Percentiles rank a stretch among this genome's conserved stretches.
phyloP scores from a whole-genome alignment of 768 basidiomycete genomes.

The Terana coerulea region DNA sequence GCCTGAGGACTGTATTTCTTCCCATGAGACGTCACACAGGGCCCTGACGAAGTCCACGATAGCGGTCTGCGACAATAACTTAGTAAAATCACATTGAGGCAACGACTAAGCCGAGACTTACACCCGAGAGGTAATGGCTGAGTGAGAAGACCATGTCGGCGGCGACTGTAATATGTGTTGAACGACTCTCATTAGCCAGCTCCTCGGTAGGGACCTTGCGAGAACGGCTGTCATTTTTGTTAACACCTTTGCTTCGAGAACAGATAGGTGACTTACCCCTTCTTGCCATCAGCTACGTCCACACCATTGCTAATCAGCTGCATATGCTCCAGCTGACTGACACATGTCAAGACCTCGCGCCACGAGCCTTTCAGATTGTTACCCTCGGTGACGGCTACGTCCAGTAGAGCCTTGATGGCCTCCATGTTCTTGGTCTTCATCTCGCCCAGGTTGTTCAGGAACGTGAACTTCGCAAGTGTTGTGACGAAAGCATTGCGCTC shows the following conservation, averaged over 20 bases:
- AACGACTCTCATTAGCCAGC: constrained; percentile 93
- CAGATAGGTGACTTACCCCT: constrained; percentile 60
- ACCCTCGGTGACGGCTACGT: constrained; percentile 95
- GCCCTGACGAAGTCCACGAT: constrained; percentile 98
- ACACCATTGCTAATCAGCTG: constrained; percentile 91
- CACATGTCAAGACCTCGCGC: constrained; percentile 95
- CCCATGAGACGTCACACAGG: constrained; percentile 96
- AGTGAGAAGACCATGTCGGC: constrained; percentile 99
- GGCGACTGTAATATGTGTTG: constrained; percentile 96
- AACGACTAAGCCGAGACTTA: constrained; percentile 37
- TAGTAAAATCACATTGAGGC: constrained; percentile 6
- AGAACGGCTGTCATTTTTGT: constrained; percentile 15
- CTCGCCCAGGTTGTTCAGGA: constrained; percentile 95
- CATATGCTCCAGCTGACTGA: constrained; percentile 98
- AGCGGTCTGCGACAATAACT: constrained; percentile 57
- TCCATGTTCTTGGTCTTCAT: constrained; percentile 99
- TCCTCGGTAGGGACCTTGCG: constrained; percentile 84
- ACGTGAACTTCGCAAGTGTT: constrained; percentile 94
- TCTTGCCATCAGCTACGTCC: constrained; percentile 79
- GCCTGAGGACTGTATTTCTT: constrained; percentile 97
- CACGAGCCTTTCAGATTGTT: constrained; percentile 94
- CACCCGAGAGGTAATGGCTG: constrained; percentile 92
- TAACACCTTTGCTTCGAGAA: too few species aligned
- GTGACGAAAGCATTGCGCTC: constrained; percentile 99
- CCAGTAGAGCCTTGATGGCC: constrained; percentile 92